A percentile compares a stretch with the other conserved stretches of the same genome.
Conservation (phyloP, 345 rosid species). For the Aethionema arabicum region DNA sequence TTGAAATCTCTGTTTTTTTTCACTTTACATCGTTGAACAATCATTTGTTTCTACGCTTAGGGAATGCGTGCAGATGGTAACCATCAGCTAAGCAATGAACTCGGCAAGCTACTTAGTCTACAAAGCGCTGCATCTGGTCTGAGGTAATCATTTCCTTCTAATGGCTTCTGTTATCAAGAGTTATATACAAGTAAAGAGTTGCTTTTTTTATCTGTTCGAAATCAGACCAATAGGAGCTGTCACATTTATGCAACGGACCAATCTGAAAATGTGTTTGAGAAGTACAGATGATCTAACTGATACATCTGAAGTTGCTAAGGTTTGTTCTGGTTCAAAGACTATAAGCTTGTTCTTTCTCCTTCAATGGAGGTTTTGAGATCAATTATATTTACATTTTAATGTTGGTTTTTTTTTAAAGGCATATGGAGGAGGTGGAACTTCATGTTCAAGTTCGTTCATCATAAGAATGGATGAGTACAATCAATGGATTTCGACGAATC, state of each 20-base stretch:
- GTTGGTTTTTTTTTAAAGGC: conserved; percentile 46
- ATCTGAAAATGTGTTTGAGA: conserved; percentile 85
- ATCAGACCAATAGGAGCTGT: conserved; percentile 87
- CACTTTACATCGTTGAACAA: conserved; percentile 1
- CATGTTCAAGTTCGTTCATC: conserved; percentile 72
- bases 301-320: conserved; percentile 89
- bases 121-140: conserved; percentile 75
- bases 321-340: conserved; percentile 25
- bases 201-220: conserved; percentile 14
- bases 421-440: conserved; percentile 84
- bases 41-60: conserved; percentile 34
- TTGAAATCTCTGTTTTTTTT: not conserved
- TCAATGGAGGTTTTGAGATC: not conserved
- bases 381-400: not conserved
- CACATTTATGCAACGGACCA: conserved; percentile 62
- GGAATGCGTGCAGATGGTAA: conserved; percentile 79
- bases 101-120: conserved; percentile 74
- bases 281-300: conserved; percentile 59
- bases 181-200: not conserved
- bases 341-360: not conserved
- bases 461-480: conserved; percentile 90
- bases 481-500: conserved; percentile 53
- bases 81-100: conserved; percentile 60
- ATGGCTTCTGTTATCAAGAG: not conserved
- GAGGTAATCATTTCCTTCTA: conserved; percentile 46